A percentile compares a stretch with the other conserved stretches of the same genome.
Conservation (phyloP, 495 filamentous ascomycete species). For the Podospora anserina region DNA sequence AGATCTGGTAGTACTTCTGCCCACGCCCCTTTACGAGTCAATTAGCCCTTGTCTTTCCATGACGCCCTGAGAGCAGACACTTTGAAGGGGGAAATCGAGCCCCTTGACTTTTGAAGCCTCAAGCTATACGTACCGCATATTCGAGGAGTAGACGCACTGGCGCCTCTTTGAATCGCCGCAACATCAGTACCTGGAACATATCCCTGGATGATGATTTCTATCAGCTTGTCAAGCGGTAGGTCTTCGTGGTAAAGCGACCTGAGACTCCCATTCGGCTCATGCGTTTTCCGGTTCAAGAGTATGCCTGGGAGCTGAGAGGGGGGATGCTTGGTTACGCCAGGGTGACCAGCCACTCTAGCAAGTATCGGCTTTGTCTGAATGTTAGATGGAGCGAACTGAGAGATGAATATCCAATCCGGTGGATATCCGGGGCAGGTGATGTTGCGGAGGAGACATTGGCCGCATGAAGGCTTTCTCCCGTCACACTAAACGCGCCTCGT, state of each 20-base stretch:
- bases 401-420: slow-evolving; percentile 27
- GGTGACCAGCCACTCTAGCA: neutral
- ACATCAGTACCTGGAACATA: slow-evolving; percentile 18
- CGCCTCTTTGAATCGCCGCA: neutral
- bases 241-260: neutral
- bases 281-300: neutral
- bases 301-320: neutral
- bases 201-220: slow-evolving; percentile 16
- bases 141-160: slow-evolving; percentile 22
- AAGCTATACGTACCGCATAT: slow-evolving; percentile 33
- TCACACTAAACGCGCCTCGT: slow-evolving; percentile 20
- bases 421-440: slow-evolving; percentile 24
- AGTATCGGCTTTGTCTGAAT: neutral
- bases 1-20: slow-evolving; percentile 38
- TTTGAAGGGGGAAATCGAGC: neutral
- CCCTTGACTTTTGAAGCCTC: neutral
- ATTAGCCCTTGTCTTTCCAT: neutral
- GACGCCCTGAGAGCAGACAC: neutral
- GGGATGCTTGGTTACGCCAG: neutral
- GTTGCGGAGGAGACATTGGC: slow-evolving; percentile 23
- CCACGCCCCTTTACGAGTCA: slow-evolving; percentile 21
- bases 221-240: slow-evolving; percentile 16
- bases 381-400: slow-evolving; percentile 9
- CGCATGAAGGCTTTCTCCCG: slow-evolving; percentile 22
- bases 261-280: too few species aligned